phyloP scores from a whole-genome alignment of 2,329 filamentous ascomycete species.

The Colletotrichum tofieldiae region DNA sequence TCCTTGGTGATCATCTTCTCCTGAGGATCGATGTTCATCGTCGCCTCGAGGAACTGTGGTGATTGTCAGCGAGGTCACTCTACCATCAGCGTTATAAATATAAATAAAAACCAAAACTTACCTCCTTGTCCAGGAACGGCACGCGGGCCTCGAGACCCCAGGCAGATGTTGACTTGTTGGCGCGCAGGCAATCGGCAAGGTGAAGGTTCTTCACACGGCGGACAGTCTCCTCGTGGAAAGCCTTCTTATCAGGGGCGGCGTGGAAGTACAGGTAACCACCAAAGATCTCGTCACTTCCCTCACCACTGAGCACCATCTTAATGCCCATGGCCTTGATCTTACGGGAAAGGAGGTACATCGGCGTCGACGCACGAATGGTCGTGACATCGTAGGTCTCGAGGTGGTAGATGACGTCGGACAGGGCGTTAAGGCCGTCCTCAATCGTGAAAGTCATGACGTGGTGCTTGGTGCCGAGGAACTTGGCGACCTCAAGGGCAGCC shows the following conservation, averaged over 20 bases:
- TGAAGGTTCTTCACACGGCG: conserved; percentile 97
- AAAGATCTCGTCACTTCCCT: conserved; percentile 98
- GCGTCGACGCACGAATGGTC: conserved; percentile 97
- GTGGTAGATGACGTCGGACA: conserved; percentile 98
- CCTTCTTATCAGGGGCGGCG: conserved; percentile 88
- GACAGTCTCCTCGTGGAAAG: conserved; percentile 97
- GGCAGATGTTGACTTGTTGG: conserved; percentile 98
- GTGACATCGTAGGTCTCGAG: conserved; percentile 98
- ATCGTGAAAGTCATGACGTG: conserved; percentile 99
- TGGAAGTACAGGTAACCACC: conserved; percentile 99
- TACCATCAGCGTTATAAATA: neutral
- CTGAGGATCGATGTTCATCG: conserved; percentile 93
- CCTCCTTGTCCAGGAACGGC: conserved; percentile 95
- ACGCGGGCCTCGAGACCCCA: conserved; percentile 99
- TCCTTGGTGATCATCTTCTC: conserved; percentile 97
- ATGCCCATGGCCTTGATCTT: conserved; percentile 99
- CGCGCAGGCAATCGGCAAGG: conserved; percentile 93
- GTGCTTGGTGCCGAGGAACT: conserved; percentile 97
- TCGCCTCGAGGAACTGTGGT: conserved; percentile 84
- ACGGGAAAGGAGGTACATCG: conserved; percentile 97
- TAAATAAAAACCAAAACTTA: conserved; percentile 55
- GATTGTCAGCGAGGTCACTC: neutral
- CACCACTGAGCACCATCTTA: conserved; percentile 98
- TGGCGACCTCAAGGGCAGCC: conserved; percentile 92
- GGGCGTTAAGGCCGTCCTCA: conserved; percentile 95